A percentile compares a stretch with the other conserved stretches of the same genome.
Conservation (phyloP, 2,329 filamentous ascomycete species). For the Coleophoma crateriformis region DNA sequence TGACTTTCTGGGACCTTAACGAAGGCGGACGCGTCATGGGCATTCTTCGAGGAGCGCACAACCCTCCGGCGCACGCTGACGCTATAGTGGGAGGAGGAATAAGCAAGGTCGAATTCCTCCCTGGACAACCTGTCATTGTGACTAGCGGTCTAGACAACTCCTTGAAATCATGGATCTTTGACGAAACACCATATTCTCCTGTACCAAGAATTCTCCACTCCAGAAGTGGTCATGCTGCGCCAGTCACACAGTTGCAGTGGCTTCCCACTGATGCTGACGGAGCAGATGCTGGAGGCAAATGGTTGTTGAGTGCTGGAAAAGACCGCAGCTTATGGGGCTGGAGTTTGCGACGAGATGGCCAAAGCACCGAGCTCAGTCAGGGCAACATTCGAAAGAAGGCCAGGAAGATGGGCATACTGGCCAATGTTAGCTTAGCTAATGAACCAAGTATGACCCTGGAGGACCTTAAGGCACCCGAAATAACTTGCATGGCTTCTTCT, state of each 20-base stretch:
- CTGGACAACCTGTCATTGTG: constrained; percentile 82
- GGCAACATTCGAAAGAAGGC: constrained; percentile 83
- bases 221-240: constrained; percentile 82
- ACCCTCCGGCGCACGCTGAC: constrained; percentile 53
- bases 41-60: constrained; percentile 81
- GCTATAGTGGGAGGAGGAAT: constrained; percentile 66
- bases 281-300: constrained; percentile 83
- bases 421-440: constrained; percentile 47
- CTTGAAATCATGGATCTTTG: constrained; percentile 93
- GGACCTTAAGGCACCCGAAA: constrained; percentile 81
- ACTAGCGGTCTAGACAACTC: constrained; percentile 92
- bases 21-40: constrained; percentile 81
- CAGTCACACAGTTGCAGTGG: constrained; percentile 78
- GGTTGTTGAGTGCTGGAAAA: constrained; percentile 83
- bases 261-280: constrained; percentile 86
- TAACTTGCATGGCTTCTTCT: constrained; percentile 86
- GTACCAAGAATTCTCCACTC: constrained; percentile 80
- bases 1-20: constrained; percentile 96
- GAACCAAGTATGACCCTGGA: constrained; percentile 62
- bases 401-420: constrained; percentile 75
- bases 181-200: constrained; percentile 83
- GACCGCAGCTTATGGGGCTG: constrained; percentile 95
- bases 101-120: constrained; percentile 82
- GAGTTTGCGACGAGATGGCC: constrained; percentile 89
- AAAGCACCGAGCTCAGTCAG: constrained; percentile 90